Evolutionary conservation across 2,329 filamentous ascomycete species (phyloP).

Genomic region (Colletotrichum sidae): DNA sequence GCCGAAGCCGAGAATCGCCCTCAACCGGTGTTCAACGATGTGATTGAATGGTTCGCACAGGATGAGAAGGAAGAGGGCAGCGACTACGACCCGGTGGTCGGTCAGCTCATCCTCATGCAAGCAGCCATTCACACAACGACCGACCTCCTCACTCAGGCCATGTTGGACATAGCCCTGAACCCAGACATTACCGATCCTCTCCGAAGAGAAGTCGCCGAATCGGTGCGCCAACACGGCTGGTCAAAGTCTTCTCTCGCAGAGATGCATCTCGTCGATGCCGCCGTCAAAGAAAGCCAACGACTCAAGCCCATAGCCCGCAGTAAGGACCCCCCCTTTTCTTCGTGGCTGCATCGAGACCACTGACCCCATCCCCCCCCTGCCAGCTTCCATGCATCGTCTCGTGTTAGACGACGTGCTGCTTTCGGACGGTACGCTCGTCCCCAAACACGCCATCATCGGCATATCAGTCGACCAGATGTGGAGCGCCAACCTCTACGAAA

Average conservation of each 20-base stretch:
- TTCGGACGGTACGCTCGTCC: constrained; percentile 36
- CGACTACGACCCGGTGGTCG: constrained; percentile 1
- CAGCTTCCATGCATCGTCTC: constrained; percentile 13
- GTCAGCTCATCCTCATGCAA: constrained; percentile 1
- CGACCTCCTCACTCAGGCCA: constrained; percentile 1
- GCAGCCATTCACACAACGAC: background rate
- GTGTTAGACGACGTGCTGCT: constrained; percentile 30
- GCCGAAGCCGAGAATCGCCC: too few species aligned
- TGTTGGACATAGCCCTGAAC: background rate
- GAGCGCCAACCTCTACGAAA: constrained; percentile 32
- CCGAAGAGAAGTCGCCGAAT: background rate
- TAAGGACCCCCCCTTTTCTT: too few species aligned
- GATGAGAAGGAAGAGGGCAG: constrained; percentile 2
- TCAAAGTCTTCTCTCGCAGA: background rate
- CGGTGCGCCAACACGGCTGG: background rate
- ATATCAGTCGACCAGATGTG: constrained; percentile 27
- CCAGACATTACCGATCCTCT: constrained; percentile 8
- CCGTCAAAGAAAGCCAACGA: constrained; percentile 41
- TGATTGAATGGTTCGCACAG: constrained; percentile 5
- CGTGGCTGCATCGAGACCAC: too few species aligned
- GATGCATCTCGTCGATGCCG: constrained; percentile 41
- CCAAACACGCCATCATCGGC: constrained; percentile 37
- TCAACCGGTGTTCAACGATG: background rate
- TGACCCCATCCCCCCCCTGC: background rate
- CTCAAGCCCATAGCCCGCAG: constrained; percentile 34